phyloP scores from a whole-genome alignment of 2,329 filamentous ascomycete species.

The Blastomyces parvus region DNA sequence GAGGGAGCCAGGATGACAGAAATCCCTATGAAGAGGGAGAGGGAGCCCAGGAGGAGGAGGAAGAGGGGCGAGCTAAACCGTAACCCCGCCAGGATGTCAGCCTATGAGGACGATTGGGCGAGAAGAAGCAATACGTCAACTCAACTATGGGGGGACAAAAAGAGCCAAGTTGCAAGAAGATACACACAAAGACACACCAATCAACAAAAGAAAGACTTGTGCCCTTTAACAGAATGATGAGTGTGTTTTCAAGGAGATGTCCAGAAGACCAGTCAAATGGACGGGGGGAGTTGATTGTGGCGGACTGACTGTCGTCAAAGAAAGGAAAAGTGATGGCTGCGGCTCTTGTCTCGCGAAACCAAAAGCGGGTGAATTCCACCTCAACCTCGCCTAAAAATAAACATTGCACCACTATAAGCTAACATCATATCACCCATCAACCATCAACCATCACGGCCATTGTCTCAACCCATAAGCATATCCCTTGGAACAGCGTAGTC shows the following conservation, averaged over 20 bases:
- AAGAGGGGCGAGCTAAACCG: constrained; percentile 10
- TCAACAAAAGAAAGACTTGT: not conserved
- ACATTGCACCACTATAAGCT: not conserved
- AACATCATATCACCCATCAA: not conserved
- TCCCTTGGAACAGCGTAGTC: not conserved
- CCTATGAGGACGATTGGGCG: not conserved
- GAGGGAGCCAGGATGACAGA: constrained; percentile 41
- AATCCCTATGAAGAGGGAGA: constrained; percentile 29
- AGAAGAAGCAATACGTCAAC: not conserved
- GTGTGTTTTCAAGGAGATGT: not conserved
- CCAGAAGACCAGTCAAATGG: not conserved
- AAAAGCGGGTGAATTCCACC: not conserved
- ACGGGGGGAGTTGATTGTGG: not conserved
- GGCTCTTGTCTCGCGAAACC: not conserved
- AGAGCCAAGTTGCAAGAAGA: not conserved
- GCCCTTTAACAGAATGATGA: not conserved
- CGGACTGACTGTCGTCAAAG: not conserved
- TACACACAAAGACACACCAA: not conserved
- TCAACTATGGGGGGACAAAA: not conserved
- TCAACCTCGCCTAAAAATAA: not conserved
- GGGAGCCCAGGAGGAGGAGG: constrained; percentile 13
- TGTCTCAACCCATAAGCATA: not conserved
- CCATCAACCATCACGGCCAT: not conserved
- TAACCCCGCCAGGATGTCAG: constrained; percentile 6
- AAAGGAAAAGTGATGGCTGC: not conserved